Base-by-base conservation (phyloP, 192 early-diverging fungal genomes). In the Haplosporangium gracile region DNA sequence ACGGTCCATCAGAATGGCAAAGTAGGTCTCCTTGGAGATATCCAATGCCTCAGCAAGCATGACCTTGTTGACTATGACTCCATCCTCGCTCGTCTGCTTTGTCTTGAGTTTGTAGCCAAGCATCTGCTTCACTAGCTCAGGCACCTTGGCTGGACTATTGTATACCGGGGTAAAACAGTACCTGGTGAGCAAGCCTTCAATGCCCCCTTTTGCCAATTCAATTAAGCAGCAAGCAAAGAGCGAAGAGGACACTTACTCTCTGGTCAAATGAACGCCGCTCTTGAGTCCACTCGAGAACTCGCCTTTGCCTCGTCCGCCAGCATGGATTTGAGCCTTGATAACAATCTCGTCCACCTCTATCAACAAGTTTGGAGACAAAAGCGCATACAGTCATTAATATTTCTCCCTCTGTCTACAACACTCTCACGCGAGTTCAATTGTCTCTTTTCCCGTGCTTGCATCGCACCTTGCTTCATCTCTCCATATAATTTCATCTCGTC, bases 251-350 rank as follows among this genome's bases (percentile, higher is more conserved):
- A 57, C 45, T 85, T 85, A 85, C 83, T 85, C 83, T 68, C 72
- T 79, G 0, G 83, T 85, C 57, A 86, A 68, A 70, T 86, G 83
- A 36, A 86, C 79, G 18, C 83, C 83, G 29, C 79, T 77, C 43
- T 86, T 86, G 55, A 86, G 79, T 68, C 83, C 83, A 51, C 79
- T 86, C 20, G 83, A 86, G 29, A 86, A 86, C 60, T 80, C 83
- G 11, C 83, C 83, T 20, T 77, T 86, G 45, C 78, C 78, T 42
- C 83, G 78, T 49, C 83, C 83, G 6, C 83, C 79, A 42, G 83
- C 74, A 39, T 86, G 83, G 45, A 86, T 86, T 71, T 86, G 83
- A 0, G 83, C 78, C 71, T 86, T 86, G 79, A 86, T 86, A 32
- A 86, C 79, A 73, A 86, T 77, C 70, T 86, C 78, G 15, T 86